Evolutionary conservation across 306 rosid species (phyloP).

Genomic region (Lathyrus tuberosus): DNA sequence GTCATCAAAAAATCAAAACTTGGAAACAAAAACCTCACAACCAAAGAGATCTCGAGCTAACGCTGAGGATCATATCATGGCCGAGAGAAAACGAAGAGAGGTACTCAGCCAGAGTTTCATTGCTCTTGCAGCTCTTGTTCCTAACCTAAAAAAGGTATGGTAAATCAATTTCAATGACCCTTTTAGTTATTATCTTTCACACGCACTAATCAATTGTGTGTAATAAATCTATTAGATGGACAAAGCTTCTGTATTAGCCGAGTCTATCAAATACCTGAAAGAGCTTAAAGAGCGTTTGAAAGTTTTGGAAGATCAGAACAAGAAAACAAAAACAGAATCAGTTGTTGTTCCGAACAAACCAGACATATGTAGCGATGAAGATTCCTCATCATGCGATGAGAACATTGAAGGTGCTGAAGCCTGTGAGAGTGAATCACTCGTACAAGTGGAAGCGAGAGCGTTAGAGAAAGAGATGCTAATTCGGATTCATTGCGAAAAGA

Average conservation of each 20-base stretch:
- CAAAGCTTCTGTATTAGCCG: slow-evolving; percentile 74
- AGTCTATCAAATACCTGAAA: slow-evolving; percentile 67
- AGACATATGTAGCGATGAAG: slow-evolving; percentile 46
- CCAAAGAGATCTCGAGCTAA: slow-evolving; percentile 52
- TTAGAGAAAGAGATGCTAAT: slow-evolving; percentile 66
- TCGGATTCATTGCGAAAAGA: slow-evolving; percentile 58
- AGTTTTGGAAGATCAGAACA: slow-evolving; percentile 61
- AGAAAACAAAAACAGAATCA: slow-evolving; percentile 53
- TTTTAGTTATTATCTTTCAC: background rate
- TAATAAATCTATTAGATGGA: slow-evolving; percentile 54
- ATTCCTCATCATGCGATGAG: slow-evolving; percentile 55
- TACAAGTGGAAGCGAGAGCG: slow-evolving; percentile 66
- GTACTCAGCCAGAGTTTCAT: slow-evolving; percentile 78
- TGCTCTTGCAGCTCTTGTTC: slow-evolving; percentile 77
- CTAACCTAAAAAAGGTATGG: slow-evolving; percentile 74
- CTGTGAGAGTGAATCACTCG: slow-evolving; percentile 3
- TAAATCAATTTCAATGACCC: too few species aligned
- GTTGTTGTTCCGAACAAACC: slow-evolving; percentile 49
- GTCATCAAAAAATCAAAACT: slow-evolving; percentile 36
- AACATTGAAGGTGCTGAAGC: slow-evolving; percentile 36
- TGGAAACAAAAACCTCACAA: slow-evolving; percentile 32
- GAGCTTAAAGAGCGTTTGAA: slow-evolving; percentile 60
- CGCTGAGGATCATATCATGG: slow-evolving; percentile 74
- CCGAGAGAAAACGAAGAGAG: slow-evolving; percentile 81
- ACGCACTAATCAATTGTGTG: background rate